Base-by-base conservation (phyloP, 441 rosid genomes). In the Gossypium aridum region DNA sequence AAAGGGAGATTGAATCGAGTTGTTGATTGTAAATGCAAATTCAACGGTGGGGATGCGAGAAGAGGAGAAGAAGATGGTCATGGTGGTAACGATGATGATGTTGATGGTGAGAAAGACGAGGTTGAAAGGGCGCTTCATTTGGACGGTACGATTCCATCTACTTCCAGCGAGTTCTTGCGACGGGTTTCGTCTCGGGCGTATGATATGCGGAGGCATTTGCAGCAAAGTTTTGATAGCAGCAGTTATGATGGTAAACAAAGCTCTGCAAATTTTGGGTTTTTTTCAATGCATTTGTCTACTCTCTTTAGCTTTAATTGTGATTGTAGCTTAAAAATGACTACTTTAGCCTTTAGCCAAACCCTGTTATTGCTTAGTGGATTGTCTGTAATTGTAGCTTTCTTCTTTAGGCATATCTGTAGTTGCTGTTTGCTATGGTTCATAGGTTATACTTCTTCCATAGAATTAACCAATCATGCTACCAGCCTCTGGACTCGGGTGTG, bases 101-200 rank as follows among this genome's bases (percentile, higher is more conserved):
- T 49, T 13, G 84, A 80, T 62, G 81, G 67, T 9, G 84, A 74
- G 26, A 81, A 79, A 54, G 86, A 88, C 64, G 97, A 93, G 68
- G 86, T 90, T 34, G 98, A 96, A 72, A 83, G 84, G 77, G 99
- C 99, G 82, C 88, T 96, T 80, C 87, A 91, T 78, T 64, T 90
- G 89, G 99, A 96, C 83, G 99, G 99, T 56, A 87, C 91, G 54
- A 90, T 96, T 76, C 98, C 98, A 1, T 90, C 97, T 47, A 89
- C 88, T 22, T 89, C 97, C 9, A 82, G 86, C 62, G 99, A 91
- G 89, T 93, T 93, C 70, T 87, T 96, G 60, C 88, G 87, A 86
- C 87, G 76, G 77, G 97, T 93, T 2, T 93, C 99, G 1, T 96
- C 99, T 28, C 97, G 99, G 78, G 99, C 99, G 71, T 96, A 96